Conservation (phyloP, 1,139 yeast genomes). For the Entelexis paramagnoliae region DNA sequence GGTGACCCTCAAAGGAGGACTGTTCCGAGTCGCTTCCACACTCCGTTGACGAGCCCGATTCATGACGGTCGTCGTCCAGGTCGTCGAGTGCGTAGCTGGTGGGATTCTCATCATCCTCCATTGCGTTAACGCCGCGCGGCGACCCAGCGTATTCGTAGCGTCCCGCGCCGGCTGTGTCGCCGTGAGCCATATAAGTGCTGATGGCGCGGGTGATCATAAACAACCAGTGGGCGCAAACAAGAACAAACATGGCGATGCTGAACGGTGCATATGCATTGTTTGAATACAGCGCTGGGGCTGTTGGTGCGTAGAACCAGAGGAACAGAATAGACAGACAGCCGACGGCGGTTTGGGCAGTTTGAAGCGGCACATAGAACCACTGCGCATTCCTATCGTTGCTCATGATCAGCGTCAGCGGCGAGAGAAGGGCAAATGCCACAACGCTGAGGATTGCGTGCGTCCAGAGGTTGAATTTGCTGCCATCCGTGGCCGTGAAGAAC, state of each 20-base stretch:
- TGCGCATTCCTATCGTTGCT: slow-evolving; percentile 45
- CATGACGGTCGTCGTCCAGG: slow-evolving; percentile 3
- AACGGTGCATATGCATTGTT: slow-evolving; percentile 60
- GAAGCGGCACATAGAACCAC: slow-evolving; percentile 46
- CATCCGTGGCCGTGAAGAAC: slow-evolving; percentile 46
- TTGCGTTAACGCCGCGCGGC: not conserved
- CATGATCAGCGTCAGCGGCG: slow-evolving; percentile 61
- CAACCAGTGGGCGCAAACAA: slow-evolving; percentile 44
- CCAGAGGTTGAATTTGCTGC: slow-evolving; percentile 45
- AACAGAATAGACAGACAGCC: slow-evolving; percentile 45
- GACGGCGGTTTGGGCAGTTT: slow-evolving; percentile 43
- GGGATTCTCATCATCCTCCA: slow-evolving; percentile 6
- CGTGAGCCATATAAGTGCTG: slow-evolving; percentile 19
- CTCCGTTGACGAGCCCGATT: slow-evolving; percentile 13
- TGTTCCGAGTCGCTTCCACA: slow-evolving; percentile 14
- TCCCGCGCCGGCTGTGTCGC: not conserved
- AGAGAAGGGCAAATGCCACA: slow-evolving; percentile 44
- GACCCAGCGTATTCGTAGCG: not conserved
- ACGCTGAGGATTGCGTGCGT: slow-evolving; percentile 45
- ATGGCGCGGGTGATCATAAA: slow-evolving; percentile 42
- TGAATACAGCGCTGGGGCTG: slow-evolving; percentile 66
- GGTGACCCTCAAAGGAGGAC: slow-evolving; percentile 9
- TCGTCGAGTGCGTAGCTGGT: slow-evolving; percentile 9
- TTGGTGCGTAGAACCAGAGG: slow-evolving; percentile 48
- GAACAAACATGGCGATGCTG: slow-evolving; percentile 49